phyloP scores from a whole-genome alignment of 139 green algal species.

The Desmodesmus armatus region DNA sequence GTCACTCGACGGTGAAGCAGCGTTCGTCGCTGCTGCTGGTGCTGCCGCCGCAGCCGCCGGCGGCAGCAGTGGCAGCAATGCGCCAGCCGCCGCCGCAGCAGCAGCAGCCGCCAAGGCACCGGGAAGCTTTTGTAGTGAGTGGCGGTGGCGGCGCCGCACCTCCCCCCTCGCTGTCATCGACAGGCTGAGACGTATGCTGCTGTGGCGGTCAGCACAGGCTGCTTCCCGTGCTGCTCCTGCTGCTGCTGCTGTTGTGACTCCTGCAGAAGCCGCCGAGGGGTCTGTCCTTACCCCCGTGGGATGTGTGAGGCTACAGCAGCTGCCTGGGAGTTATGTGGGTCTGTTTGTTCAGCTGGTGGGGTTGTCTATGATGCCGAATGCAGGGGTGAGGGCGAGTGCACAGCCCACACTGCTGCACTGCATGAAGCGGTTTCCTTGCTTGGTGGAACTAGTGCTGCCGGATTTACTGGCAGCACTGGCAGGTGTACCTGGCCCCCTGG shows the following conservation, averaged over 20 bases:
- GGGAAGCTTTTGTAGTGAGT: slow-evolving; percentile 38
- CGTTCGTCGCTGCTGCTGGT: slow-evolving; percentile 16
- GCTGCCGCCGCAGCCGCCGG: neutral
- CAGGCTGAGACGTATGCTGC: slow-evolving; percentile 53
- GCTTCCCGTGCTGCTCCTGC: slow-evolving; percentile 55
- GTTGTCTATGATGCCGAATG: slow-evolving; percentile 57
- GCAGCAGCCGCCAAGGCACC: too few species aligned
- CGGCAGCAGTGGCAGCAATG: slow-evolving; percentile 1
- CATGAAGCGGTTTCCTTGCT: slow-evolving; percentile 72
- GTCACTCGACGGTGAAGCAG: slow-evolving; percentile 1
- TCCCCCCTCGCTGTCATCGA: slow-evolving; percentile 35
- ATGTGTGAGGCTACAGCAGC: slow-evolving; percentile 16
- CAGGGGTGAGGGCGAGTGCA: slow-evolving; percentile 23
- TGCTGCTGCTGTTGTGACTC: slow-evolving; percentile 11
- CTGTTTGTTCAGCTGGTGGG: slow-evolving; percentile 48
- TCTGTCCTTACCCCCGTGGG: neutral
- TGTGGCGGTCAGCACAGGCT: slow-evolving; percentile 62
- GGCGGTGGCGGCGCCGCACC: slow-evolving; percentile 53
- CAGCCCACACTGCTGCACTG: slow-evolving; percentile 50
- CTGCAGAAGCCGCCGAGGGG: neutral
- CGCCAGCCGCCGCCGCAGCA: too few species aligned
- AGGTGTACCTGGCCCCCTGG: slow-evolving; percentile 50
- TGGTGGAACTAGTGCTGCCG: slow-evolving; percentile 56
- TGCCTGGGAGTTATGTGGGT: slow-evolving; percentile 56
- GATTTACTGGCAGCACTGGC: slow-evolving; percentile 62